Evolutionary conservation across 176 grass and related monocot species (phyloP).

Genomic region (Oryza australiensis): DNA sequence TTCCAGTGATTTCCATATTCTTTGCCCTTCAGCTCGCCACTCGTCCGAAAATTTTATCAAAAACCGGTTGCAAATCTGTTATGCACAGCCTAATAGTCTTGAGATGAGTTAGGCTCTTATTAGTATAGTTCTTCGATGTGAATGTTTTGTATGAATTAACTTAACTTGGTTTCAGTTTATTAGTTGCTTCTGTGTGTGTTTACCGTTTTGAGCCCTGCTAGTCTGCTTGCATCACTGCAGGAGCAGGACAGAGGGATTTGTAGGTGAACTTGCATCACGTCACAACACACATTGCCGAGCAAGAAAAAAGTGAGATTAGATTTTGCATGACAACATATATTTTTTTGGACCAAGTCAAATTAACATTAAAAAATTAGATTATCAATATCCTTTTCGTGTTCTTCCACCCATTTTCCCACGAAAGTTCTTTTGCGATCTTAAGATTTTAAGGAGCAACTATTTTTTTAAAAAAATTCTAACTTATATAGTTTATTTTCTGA

Average conservation of each 20-base stretch:
- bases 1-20: no score
- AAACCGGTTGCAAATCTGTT: no score
- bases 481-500: no score
- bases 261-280: background rate
- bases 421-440: no score
- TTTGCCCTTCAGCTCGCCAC: no score
- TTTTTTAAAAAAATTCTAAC: no score
- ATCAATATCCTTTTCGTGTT: background rate
- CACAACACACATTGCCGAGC: background rate
- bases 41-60: no score
- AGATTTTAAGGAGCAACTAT: no score
- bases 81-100: no score
- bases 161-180: background rate
- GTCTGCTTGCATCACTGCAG: background rate
- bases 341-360: background rate
- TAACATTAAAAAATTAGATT: background rate
- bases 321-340: background rate
- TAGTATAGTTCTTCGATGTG: background rate
- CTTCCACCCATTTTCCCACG: no score
- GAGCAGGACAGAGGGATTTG: background rate
- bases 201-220: background rate
- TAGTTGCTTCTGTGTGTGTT: no score
- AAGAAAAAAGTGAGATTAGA: background rate
- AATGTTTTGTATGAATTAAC: background rate
- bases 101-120: background rate